phyloP scores from a whole-genome alignment of 2,329 filamentous ascomycete genomes.

The Aspergillus persii region DNA sequence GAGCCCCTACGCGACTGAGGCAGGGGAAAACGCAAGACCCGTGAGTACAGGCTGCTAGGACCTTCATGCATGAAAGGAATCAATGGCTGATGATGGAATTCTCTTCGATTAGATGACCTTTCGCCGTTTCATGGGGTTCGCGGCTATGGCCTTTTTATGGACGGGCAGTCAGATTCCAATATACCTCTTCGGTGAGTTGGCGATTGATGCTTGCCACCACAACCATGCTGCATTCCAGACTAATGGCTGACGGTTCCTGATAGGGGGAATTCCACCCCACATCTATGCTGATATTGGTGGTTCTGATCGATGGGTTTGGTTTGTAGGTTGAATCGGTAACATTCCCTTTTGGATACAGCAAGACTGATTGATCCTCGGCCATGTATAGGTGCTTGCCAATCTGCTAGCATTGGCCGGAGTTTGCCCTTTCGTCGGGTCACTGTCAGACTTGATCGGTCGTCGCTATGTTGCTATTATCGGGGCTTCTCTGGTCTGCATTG shows the following conservation, averaged over 20 bases:
- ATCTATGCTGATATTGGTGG: slow-evolving; percentile 63
- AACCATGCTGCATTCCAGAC: not conserved
- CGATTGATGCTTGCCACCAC: slow-evolving; percentile 7
- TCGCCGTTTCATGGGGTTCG: slow-evolving; percentile 52
- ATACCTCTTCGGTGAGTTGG: slow-evolving; percentile 47
- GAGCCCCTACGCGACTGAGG: slow-evolving; percentile 48
- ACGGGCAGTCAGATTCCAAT: slow-evolving; percentile 61
- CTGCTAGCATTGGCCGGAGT: slow-evolving; percentile 56
- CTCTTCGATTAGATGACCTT: slow-evolving; percentile 48
- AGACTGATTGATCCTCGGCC: not conserved
- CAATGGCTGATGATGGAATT: not conserved
- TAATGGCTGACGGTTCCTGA: slow-evolving; percentile 8
- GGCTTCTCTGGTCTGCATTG: slow-evolving; percentile 53
- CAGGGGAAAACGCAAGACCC: slow-evolving; percentile 41
- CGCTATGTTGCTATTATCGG: slow-evolving; percentile 59
- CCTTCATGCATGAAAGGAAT: not conserved
- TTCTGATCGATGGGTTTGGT: slow-evolving; percentile 61
- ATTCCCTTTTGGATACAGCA: not conserved
- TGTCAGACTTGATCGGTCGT: slow-evolving; percentile 64
- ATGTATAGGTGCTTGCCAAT: slow-evolving; percentile 46
- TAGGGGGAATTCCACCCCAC: slow-evolving; percentile 50
- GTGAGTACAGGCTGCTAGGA: slow-evolving; percentile 26
- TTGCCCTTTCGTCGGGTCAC: slow-evolving; percentile 63
- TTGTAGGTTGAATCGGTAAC: slow-evolving; percentile 37
- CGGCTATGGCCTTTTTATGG: slow-evolving; percentile 61